phyloP scores from a whole-genome alignment of 306 rosid species.

The Arachis hypogaea region DNA sequence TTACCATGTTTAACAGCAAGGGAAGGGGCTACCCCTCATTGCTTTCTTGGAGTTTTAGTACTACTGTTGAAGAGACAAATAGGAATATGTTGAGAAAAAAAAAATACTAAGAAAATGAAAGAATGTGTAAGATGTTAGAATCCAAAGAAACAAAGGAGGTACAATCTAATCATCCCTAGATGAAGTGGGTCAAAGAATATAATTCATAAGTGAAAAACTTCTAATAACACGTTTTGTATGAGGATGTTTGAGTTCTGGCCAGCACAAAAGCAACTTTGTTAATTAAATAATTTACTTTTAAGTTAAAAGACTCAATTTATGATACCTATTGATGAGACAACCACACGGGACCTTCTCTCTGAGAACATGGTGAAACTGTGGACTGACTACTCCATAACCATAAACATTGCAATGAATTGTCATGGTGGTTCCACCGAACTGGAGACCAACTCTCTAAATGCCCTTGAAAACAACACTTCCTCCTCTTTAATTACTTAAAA shows the following conservation, averaged over 20 bases:
- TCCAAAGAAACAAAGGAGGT: too few relatives aligned
- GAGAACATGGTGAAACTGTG: constrained; percentile 4
- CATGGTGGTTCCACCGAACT: constrained; percentile 38
- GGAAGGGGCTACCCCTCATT: constrained; percentile 64
- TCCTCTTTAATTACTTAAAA: not conserved
- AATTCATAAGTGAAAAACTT: too few relatives aligned
- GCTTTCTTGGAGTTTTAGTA: constrained; percentile 29
- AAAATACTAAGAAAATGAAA: too few relatives aligned
- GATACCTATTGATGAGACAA: not conserved
- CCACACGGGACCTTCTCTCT: not conserved
- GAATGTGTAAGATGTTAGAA: too few relatives aligned
- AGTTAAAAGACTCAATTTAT: constrained; percentile 7
- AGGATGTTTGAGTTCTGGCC: too few relatives aligned
- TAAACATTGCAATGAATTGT: constrained; percentile 45
- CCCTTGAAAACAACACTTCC: constrained; percentile 8
- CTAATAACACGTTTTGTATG: too few relatives aligned
- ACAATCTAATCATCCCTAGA: too few relatives aligned
- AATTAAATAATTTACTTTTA: too few relatives aligned
- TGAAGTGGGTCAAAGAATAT: too few relatives aligned
- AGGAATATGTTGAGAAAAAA: too few relatives aligned
- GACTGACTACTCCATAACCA: not conserved
- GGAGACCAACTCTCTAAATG: constrained; percentile 14
- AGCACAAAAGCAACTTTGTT: too few relatives aligned
- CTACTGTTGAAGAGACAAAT: too few relatives aligned
- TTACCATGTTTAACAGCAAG: constrained; percentile 73